Base-by-base conservation (phyloP, 2,329 filamentous ascomycete species). In the Aspergillus quadricinctus region DNA sequence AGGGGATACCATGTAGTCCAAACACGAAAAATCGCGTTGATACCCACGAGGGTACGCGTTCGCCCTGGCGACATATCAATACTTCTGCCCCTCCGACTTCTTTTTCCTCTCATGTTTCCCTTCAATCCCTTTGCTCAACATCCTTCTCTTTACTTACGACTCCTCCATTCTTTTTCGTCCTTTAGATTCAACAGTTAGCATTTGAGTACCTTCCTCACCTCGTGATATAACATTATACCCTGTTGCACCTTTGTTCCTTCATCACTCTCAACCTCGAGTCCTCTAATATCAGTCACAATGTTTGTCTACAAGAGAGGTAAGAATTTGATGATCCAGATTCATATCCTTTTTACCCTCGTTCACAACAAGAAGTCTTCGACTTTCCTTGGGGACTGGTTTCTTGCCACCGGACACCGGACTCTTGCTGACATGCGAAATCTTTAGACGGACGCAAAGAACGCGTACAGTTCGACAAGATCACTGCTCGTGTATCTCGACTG, bases 391-490 rank as follows among this genome's bases (percentile, higher is more conserved):
- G 8, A 23, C 19, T 45, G 21, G 19, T 23, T 43, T 45, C 50
- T 67, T 62, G 64, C 61, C 65, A 64, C 62, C 50, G 45, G 23
- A 46, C 27, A 57, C 14, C 19, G 25, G 55, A 45, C 27, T 50
- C 46, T 56, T 57, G 23, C 65, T 71, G 57, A 70, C 57, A 49
- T 49, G 48, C 56, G 41, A 46, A 53, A 54, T 57, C 48, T 40
- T 41, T 67, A 97, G 94, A 99, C 84, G 93, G 93, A 80, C 94
- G 94, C 83, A 96, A 97, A 82, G 94, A 99, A 84, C 94, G 94
- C 77, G 94, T 99, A 64, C 94, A 99, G 77, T 99, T 99, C 81
- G 94, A 99, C 84, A 99, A 99, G 82, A 99, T 99, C 85, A 97
- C 94, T 71, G 94, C 94, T 69, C 92, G 94, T 78, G 94, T 99